Evolutionary conservation across 108 stramenopile genomes (phyloP).

Genomic region (Phaeodactylum tricornutum): DNA sequence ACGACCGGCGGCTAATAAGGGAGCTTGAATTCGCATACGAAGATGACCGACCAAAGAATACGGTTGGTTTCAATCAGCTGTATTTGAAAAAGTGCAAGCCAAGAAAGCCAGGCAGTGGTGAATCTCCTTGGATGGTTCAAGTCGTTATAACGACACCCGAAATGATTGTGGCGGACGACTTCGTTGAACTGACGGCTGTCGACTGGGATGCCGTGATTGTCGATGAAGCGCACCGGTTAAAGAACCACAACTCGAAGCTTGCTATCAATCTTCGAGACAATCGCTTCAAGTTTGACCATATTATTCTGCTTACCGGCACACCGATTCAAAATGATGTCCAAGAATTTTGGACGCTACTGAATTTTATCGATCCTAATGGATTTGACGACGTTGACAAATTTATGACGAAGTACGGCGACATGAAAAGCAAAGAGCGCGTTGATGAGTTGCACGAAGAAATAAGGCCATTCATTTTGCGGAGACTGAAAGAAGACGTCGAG

Average conservation of each 20-base stretch:
- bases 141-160: conserved; percentile 91
- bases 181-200: conserved; percentile 58
- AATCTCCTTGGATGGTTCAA: conserved; percentile 73
- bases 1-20: conserved; percentile 68
- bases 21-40: conserved; percentile 74
- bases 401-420: conserved; percentile 72
- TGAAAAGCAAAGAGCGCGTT: conserved; percentile 77
- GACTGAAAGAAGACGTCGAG: conserved; percentile 92
- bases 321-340: conserved; percentile 67
- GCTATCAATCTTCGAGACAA: conserved; percentile 70
- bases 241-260: conserved; percentile 89
- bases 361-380: conserved; percentile 63
- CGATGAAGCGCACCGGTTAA: conserved; percentile 83
- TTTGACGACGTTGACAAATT: conserved; percentile 66
- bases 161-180: conserved; percentile 77
- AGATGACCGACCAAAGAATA: conserved; percentile 37
- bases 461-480: conserved; percentile 87
- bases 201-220: conserved; percentile 76
- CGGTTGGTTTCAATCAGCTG: conserved; percentile 40
- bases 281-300: conserved; percentile 60
- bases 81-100: conserved; percentile 47
- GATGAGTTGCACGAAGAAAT: conserved; percentile 77
- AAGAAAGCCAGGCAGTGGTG: conserved; percentile 24
- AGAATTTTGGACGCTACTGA: conserved; percentile 88
- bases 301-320: conserved; percentile 91